These are phyloP conservation scores for Phytopythium vexans DNA, from an alignment of 352 stramenopile genomes.

Conservation along the genomic window DNA sequence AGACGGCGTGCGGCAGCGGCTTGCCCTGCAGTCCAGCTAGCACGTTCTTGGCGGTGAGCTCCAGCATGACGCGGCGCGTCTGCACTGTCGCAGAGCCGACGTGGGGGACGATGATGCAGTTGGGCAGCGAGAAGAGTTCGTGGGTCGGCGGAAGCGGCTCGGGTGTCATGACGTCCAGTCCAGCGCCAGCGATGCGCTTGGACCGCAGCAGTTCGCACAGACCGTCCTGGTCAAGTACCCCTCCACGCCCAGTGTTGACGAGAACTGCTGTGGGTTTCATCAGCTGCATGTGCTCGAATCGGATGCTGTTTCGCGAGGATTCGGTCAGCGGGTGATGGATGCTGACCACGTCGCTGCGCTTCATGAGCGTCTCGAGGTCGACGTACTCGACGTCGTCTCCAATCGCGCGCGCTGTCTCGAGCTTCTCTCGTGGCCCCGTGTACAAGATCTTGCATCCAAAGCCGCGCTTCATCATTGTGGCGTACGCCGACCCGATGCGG, in stretches of 20 bases:
- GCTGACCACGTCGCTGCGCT: constrained; percentile 85
- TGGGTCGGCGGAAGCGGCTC: constrained; percentile 87
- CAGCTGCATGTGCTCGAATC: constrained; percentile 56
- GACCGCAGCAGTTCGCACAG: constrained; percentile 40
- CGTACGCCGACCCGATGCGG: constrained; percentile 83
- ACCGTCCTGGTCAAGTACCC: constrained; percentile 87
- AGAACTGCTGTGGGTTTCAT: constrained; percentile 87
- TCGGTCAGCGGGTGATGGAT: constrained; percentile 82
- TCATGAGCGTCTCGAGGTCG: constrained; percentile 68
- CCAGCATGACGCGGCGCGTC: constrained; percentile 71
- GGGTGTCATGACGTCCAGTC: constrained; percentile 86
- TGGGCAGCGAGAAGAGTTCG: constrained; percentile 57
- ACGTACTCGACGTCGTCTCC: constrained; percentile 63
- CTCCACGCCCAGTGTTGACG: constrained; percentile 90
- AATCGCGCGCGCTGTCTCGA: constrained; percentile 27
- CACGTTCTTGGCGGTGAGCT: constrained; percentile 68
- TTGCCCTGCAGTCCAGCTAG: constrained; percentile 39
- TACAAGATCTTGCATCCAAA: constrained; percentile 86
- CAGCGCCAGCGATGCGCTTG: constrained; percentile 44
- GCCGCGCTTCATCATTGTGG: constrained; percentile 74
- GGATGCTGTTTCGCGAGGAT: constrained; percentile 68
- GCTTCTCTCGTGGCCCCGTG: constrained; percentile 65
- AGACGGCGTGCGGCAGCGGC: constrained; percentile 44
- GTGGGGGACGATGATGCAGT: constrained; percentile 62
- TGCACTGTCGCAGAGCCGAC: constrained; percentile 50